A percentile compares a stretch with the other conserved stretches of the same genome.
Evolutionary conservation across 305 asterid species (phyloP).

Genomic region (Rubia peregrina): DNA sequence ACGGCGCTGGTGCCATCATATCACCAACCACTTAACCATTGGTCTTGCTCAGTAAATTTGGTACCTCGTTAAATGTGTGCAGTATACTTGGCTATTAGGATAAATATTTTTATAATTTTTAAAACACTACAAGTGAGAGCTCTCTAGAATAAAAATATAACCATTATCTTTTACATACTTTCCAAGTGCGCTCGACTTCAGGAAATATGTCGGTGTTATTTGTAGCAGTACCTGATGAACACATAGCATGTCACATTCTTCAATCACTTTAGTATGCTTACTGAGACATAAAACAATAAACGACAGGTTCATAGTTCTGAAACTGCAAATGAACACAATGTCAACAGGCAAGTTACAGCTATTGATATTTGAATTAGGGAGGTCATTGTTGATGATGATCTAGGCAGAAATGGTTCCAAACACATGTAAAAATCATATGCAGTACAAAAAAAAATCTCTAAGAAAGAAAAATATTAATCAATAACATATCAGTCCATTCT

Average conservation of each 20-base stretch:
- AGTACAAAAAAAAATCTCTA: neutral
- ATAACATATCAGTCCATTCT: neutral
- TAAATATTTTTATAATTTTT: neutral
- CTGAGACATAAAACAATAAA: neutral
- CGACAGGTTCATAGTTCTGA: neutral
- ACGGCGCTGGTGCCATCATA: constrained; percentile 75
- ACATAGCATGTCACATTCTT: neutral
- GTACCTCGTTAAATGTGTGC: constrained; percentile 48
- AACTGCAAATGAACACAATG: neutral
- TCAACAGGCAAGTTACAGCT: neutral
- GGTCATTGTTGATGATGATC: neutral
- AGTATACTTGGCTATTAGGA: neutral
- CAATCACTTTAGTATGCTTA: constrained; percentile 11
- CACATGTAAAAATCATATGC: neutral
- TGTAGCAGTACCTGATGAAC: constrained; percentile 49
- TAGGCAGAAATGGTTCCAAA: neutral
- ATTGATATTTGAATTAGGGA: neutral
- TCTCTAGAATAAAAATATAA: neutral
- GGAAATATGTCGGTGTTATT: constrained; percentile 61
- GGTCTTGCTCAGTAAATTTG: constrained; percentile 64
- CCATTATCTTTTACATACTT: constrained; percentile 40
- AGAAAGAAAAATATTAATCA: neutral
- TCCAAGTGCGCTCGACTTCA: constrained; percentile 78
- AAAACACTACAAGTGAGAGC: neutral
- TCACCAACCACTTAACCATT: constrained; percentile 68